A percentile compares a stretch with the other conserved stretches of the same genome.
Evolutionary conservation across 2,329 filamentous ascomycete genomes (phyloP).

Genomic region (Aspergillus glaucus): DNA sequence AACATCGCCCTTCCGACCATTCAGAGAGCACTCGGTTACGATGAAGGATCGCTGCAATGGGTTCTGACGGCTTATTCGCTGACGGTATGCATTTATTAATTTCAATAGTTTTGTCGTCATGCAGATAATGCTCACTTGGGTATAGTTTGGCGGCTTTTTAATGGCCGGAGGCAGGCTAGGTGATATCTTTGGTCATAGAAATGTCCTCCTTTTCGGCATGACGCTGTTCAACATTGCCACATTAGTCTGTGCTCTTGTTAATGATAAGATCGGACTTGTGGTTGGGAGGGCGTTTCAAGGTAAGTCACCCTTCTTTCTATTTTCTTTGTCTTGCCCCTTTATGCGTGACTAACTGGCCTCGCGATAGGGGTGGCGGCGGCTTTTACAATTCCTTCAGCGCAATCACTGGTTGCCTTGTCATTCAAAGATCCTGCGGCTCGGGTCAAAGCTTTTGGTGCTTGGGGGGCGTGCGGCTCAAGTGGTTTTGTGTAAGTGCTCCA

Average conservation of each 20-base stretch:
- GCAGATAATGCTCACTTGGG: background rate
- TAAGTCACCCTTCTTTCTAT: background rate
- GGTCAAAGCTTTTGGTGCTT: background rate
- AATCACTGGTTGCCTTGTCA: background rate
- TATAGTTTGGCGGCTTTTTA: background rate
- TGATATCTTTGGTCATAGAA: background rate
- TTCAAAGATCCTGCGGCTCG: background rate
- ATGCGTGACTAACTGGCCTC: background rate
- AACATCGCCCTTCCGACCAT: background rate
- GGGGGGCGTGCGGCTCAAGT: background rate
- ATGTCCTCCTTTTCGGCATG: background rate
- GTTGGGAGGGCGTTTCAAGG: background rate
- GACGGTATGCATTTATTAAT: background rate
- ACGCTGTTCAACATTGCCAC: background rate
- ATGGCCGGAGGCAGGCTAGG: background rate
- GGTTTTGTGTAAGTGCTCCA: background rate
- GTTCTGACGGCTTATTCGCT: background rate
- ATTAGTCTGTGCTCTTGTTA: background rate
- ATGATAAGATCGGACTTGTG: background rate
- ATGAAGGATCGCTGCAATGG: background rate
- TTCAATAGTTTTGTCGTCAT: background rate
- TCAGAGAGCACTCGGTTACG: background rate
- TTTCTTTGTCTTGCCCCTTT: background rate
- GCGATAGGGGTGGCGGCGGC: background rate
- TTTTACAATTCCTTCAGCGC: background rate